Evolutionary conservation across 495 filamentous ascomycete genomes (phyloP).

Genomic region (Mycothermus thermophilus): DNA sequence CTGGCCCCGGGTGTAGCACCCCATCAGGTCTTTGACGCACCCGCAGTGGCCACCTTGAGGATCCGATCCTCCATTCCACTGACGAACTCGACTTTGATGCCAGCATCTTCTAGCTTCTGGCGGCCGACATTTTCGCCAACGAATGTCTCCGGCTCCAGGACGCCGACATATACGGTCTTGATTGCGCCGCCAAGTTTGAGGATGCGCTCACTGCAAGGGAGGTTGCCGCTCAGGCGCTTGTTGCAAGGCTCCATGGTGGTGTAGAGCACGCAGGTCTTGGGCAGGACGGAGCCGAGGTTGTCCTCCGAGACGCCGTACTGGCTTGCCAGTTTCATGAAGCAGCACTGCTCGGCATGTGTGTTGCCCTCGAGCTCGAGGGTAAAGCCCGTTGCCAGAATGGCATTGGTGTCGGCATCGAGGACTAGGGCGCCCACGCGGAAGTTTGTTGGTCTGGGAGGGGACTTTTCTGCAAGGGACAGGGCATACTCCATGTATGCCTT

Average conservation of each 20-base stretch:
- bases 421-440: slow-evolving; percentile 85
- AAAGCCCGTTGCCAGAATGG: slow-evolving; percentile 72
- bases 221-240: slow-evolving; percentile 65
- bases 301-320: slow-evolving; percentile 38
- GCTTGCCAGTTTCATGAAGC: slow-evolving; percentile 60
- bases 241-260: slow-evolving; percentile 93
- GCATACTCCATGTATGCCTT: slow-evolving; percentile 54
- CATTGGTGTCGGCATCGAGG: slow-evolving; percentile 42
- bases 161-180: slow-evolving; percentile 71
- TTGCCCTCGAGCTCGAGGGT: slow-evolving; percentile 85
- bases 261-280: slow-evolving; percentile 51
- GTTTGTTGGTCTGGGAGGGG: slow-evolving; percentile 75
- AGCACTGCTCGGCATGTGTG: slow-evolving; percentile 91
- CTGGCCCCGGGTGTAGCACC: too few species aligned
- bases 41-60: slow-evolving; percentile 62
- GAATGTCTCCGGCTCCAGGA: slow-evolving; percentile 80
- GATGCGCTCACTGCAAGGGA: slow-evolving; percentile 72
- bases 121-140: slow-evolving; percentile 67
- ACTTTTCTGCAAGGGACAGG: slow-evolving; percentile 58
- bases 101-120: slow-evolving; percentile 51
- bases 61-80: slow-evolving; percentile 71
- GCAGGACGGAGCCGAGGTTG: slow-evolving; percentile 41
- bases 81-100: slow-evolving; percentile 60
- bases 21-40: slow-evolving; percentile 38
- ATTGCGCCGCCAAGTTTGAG: slow-evolving; percentile 48